Evolutionary conservation across 2,329 filamentous ascomycete genomes (phyloP).

Genomic region (Aspergillus candidus): DNA sequence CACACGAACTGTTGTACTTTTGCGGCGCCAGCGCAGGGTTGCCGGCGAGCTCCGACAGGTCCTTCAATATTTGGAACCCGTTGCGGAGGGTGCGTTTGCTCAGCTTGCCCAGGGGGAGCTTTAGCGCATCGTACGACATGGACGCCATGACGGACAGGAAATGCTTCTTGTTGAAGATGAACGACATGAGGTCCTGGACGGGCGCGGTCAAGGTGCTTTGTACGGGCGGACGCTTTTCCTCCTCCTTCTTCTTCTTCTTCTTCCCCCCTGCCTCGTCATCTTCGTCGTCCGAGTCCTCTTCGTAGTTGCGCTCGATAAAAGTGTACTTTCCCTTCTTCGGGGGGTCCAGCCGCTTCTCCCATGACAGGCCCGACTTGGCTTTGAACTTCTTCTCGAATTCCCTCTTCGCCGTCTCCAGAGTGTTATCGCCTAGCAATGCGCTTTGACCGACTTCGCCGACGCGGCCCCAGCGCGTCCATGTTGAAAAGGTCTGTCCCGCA

Average conservation of each 20-base stretch:
- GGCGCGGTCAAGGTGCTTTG: conserved; percentile 55
- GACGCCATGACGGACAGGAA: conserved; percentile 53
- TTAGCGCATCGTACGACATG: conserved; percentile 49
- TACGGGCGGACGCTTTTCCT: conserved; percentile 33
- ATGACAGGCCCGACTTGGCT: conserved; percentile 49
- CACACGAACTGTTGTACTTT: conserved; percentile 37
- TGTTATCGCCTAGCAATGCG: conserved; percentile 35
- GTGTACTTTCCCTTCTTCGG: conserved; percentile 62
- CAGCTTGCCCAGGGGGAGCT: conserved; percentile 77
- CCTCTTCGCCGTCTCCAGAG: conserved; percentile 34
- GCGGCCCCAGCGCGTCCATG: conserved; percentile 76
- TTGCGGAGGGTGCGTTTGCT: conserved; percentile 69
- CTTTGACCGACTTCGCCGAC: conserved; percentile 54
- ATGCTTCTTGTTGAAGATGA: conserved; percentile 76
- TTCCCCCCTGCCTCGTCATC: conserved; percentile 36
- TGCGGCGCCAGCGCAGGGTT: conserved; percentile 44
- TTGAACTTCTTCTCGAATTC: conserved; percentile 53
- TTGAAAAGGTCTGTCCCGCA: conserved; percentile 41
- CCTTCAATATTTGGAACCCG: conserved; percentile 72
- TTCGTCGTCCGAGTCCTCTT: conserved; percentile 52
- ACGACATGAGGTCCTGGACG: conserved; percentile 63
- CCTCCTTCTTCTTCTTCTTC: conserved; percentile 33
- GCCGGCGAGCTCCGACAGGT: conserved; percentile 62
- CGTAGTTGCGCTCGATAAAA: conserved; percentile 73
- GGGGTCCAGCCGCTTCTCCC: conserved; percentile 41